Base-by-base conservation (phyloP, 305 asterid species). In the Solanum hybrid region DNA sequence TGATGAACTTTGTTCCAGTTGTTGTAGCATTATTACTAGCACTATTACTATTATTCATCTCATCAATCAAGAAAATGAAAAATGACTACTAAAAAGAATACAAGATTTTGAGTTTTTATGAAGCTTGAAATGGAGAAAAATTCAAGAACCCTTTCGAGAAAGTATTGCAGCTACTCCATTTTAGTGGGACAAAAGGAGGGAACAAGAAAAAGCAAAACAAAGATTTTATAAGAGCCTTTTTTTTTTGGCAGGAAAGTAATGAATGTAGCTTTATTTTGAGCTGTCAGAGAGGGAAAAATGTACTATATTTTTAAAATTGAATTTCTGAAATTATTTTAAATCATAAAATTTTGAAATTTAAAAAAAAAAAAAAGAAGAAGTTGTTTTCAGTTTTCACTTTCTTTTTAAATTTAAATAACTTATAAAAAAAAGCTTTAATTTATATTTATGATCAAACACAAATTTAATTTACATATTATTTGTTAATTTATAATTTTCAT, bases 1-100 rank as follows among this genome's bases (percentile, higher is more conserved):
- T 96, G 86, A 96, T 94, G 96, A 96, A 96, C 91, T 91, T 96
- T 83, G 96, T 94, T 6, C 95, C 94, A 0, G 94, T 89, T 36
- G 95, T 76, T 24, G 76, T 24, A 89, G 92, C 74, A 90, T 64
- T 86, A 86, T 71, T 82, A 88, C 90, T 88, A 78, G 46, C 92
- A 37, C 37, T 82, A 51, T 46, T 86, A 77, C 87, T 90, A 26
- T 79, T 90, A 92, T 94, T 95, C 98, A 95, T 96, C 89, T 91
- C 93, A 87, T 89, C 42, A 35, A 26, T 87, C 37, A 89, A 46
- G 24, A 33, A 67, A 20, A 39, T 64, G 90, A 89, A 22, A 86
- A 86, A 37, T 61, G 80, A 9, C 28, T 26, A 14, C 71, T 20
- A 28, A 26, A 57, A 71, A 73, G 51, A 24, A 6, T 36, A 87